Conservation (phyloP, 768 basidiomycete species). For the Tulasnella sp. region DNA sequence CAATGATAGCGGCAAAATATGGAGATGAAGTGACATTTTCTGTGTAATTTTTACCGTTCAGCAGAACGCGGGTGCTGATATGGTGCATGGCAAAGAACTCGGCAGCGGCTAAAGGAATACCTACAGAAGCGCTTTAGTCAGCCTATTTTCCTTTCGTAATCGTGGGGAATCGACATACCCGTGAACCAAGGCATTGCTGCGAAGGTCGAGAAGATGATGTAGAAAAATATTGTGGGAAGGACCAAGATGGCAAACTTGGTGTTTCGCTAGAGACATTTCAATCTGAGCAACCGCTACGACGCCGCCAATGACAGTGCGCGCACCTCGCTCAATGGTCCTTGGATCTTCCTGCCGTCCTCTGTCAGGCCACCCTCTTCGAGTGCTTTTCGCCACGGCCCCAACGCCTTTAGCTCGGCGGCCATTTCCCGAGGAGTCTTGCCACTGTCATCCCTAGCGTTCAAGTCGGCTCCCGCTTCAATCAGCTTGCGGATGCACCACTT, state of each 20-base stretch:
- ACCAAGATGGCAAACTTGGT: conserved; percentile 79
- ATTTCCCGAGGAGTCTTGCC: conserved; percentile 92
- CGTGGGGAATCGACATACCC: background rate
- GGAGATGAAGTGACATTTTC: conserved; percentile 85
- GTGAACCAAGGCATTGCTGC: conserved; percentile 89
- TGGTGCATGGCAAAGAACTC: conserved; percentile 95
- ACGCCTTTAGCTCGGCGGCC: conserved; percentile 89
- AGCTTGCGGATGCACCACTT: conserved; percentile 78
- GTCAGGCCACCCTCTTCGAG: conserved; percentile 85
- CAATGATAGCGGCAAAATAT: conserved; percentile 92
- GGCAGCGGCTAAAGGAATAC: conserved; percentile 76
- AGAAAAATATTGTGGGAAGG: conserved; percentile 78
- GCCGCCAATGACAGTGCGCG: conserved; percentile 37
- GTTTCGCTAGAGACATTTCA: conserved; percentile 58
- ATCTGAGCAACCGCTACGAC: background rate
- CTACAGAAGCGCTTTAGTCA: conserved; percentile 40
- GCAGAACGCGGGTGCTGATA: conserved; percentile 80
- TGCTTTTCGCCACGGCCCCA: conserved; percentile 87
- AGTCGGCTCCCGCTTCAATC: conserved; percentile 82
- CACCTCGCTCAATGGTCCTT: conserved; percentile 73
- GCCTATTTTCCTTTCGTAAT: background rate
- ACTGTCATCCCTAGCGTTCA: conserved; percentile 76
- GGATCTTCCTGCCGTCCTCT: conserved; percentile 69
- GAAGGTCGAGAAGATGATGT: conserved; percentile 81
- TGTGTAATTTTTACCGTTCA: conserved; percentile 80